phyloP scores from a whole-genome alignment of 164 flowering plant species.

The Hamamelis virginiana region DNA sequence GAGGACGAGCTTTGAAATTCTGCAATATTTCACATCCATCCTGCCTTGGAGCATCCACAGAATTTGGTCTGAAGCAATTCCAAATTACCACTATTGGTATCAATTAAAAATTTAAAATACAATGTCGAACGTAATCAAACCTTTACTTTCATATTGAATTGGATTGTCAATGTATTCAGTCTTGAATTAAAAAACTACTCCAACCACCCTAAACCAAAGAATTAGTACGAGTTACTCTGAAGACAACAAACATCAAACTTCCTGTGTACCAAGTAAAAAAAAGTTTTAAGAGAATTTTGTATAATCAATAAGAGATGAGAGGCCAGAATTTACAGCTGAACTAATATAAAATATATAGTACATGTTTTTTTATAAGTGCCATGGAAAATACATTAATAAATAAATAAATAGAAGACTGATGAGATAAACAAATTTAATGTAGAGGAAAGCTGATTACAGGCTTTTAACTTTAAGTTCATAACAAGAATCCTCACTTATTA shows the following conservation, averaged over 20 bases:
- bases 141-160: not conserved
- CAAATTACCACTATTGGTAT: conserved; percentile 2
- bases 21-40: conserved; percentile 33
- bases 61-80: conserved; percentile 29
- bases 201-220: not conserved
- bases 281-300: too few relatives aligned
- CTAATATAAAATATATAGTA: not conserved
- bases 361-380: not conserved
- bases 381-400: not conserved
- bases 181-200: not conserved
- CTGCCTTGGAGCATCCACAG: conserved; percentile 32
- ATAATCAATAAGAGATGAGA: not conserved
- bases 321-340: not conserved
- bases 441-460: not conserved
- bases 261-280: too few relatives aligned
- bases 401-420: not conserved
- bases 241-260: not conserved
- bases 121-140: not conserved
- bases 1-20: conserved; percentile 73
- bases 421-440: not conserved
- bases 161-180: not conserved
- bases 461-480: conserved; percentile 5
- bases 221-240: not conserved
- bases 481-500: conserved; percentile 7
- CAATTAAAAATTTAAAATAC: not conserved